A percentile compares a stretch with the other conserved stretches of the same genome.
These are phyloP conservation scores for Cardiospermum halicacabum DNA, from an alignment of 345 rosid genomes.

Conservation along the genomic window DNA sequence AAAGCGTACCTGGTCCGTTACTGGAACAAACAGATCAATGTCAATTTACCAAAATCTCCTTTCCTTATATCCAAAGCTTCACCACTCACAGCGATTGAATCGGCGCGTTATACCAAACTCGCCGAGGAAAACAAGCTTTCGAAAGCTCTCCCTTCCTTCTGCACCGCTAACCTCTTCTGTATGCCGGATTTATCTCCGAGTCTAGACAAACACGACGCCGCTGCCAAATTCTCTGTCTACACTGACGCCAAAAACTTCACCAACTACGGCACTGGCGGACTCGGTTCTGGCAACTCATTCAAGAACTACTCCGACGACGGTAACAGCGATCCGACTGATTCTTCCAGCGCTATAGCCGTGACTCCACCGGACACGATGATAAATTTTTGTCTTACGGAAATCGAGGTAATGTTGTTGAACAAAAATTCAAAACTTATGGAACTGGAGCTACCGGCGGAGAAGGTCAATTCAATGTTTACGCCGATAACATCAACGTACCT, in stretches of 20 bases:
- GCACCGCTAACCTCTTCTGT: constrained; percentile 80
- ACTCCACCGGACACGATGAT: constrained; percentile 34
- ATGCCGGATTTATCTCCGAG: constrained; percentile 52
- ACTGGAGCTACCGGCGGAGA: constrained; percentile 50
- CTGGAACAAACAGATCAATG: constrained; percentile 76
- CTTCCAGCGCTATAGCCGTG: constrained; percentile 54
- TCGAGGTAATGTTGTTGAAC: constrained; percentile 49
- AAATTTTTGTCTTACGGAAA: constrained; percentile 37
- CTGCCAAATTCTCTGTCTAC: constrained; percentile 51
- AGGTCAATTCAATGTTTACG: constrained; percentile 60
- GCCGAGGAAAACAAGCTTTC: no score
- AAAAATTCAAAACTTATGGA: constrained; percentile 75
- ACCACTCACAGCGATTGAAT: constrained; percentile 57
- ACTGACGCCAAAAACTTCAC: constrained; percentile 62
- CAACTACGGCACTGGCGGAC: background rate
- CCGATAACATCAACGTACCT: constrained; percentile 46
- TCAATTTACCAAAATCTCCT: constrained; percentile 34
- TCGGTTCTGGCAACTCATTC: constrained; percentile 35
- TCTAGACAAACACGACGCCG: constrained; percentile 37
- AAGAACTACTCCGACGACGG: constrained; percentile 36
- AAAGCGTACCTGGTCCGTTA: constrained; percentile 68
- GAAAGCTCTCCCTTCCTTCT: no score
- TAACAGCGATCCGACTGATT: constrained; percentile 26
- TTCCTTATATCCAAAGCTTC: constrained; percentile 79
- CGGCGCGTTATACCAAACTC: constrained; percentile 61